Conservation (phyloP, 2,329 filamentous ascomycete species). For the Neodidymelliopsis sp. region DNA sequence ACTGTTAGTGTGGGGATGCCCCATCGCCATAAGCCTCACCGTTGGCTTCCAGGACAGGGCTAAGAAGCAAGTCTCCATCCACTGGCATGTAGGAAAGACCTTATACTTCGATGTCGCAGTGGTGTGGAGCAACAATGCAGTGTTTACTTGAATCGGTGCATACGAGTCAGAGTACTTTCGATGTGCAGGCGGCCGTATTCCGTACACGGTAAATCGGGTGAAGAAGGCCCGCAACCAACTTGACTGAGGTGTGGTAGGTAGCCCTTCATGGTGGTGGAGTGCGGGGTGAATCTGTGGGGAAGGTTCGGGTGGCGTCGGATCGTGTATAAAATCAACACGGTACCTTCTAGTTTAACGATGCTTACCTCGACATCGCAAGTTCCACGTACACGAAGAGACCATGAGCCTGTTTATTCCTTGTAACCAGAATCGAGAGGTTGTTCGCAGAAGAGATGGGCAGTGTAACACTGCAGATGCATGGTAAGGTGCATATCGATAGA, state of each 20-base stretch:
- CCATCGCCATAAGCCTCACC: not conserved
- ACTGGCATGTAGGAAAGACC: slow-evolving; percentile 3
- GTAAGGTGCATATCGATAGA: too few species aligned
- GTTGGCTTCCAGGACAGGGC: slow-evolving; percentile 6
- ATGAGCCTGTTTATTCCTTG: too few species aligned
- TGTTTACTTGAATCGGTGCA: slow-evolving; percentile 3
- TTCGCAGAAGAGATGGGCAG: too few species aligned
- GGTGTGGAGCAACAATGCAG: not conserved
- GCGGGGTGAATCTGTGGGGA: too few species aligned
- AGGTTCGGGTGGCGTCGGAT: too few species aligned
- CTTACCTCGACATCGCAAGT: too few species aligned
- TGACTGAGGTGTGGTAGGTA: slow-evolving; percentile 1
- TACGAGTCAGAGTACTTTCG: slow-evolving; percentile 1
- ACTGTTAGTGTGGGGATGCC: not conserved
- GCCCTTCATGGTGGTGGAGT: slow-evolving; percentile 4
- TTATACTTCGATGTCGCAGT: not conserved
- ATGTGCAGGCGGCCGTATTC: slow-evolving; percentile 1
- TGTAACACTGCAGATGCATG: too few species aligned
- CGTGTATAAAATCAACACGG: too few species aligned
- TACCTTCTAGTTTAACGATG: too few species aligned
- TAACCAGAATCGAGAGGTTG: too few species aligned
- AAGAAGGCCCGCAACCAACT: not conserved
- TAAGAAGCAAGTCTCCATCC: not conserved
- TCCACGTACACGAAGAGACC: too few species aligned
- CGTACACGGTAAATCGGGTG: slow-evolving; percentile 1